Evolutionary conservation across 1,284 basidiomycete species (phyloP).

Genomic region (Ceratobasidium sp.): DNA sequence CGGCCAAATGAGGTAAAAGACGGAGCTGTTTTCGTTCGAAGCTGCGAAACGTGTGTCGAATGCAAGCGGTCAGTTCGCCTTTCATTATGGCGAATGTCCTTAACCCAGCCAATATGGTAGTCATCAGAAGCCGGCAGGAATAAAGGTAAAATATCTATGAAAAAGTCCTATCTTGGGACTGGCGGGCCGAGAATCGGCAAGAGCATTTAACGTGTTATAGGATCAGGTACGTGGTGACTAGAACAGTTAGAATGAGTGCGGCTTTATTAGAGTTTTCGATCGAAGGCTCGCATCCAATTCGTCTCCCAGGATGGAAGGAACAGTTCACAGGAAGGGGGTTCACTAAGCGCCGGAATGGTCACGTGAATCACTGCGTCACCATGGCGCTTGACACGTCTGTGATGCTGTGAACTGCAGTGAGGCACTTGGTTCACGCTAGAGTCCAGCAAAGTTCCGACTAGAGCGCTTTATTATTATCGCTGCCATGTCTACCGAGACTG

Average conservation of each 20-base stretch:
- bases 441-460: neutral
- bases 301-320: slow-evolving; percentile 9
- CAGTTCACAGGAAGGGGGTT: neutral
- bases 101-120: neutral
- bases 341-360: neutral
- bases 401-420: slow-evolving; percentile 14
- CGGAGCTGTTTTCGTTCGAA: neutral
- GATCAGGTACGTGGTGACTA: neutral
- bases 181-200: neutral
- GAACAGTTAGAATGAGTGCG: no score
- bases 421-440: neutral
- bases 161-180: no score
- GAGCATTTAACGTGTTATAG: neutral
- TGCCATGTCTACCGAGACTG: slow-evolving; percentile 29
- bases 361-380: slow-evolving; percentile 17
- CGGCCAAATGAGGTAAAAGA: neutral
- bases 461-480: neutral
- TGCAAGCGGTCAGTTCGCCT: neutral
- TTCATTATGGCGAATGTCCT: no score
- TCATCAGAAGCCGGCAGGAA: neutral
- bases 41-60: slow-evolving; percentile 10
- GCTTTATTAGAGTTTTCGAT: neutral
- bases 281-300: neutral
- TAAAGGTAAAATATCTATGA: neutral
- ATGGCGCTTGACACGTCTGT: slow-evolving; percentile 43